Base-by-base conservation (phyloP, 129 eudicot genomes). In the Erigeron canadensis region DNA sequence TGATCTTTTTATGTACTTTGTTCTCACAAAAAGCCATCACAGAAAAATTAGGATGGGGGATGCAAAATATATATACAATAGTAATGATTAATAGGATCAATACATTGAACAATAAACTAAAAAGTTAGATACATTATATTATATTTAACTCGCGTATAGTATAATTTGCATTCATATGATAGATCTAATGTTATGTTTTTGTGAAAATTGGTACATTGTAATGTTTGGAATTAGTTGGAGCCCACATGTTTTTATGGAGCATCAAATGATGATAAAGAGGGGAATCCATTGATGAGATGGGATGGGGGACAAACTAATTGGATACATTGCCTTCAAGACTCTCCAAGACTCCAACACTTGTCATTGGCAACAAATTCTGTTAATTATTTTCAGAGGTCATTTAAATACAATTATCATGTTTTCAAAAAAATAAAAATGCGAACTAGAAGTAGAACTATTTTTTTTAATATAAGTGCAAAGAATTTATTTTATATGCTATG, bases 241-340 rank as follows among this genome's bases (percentile, higher is more conserved):
- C 53, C 54, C 70, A 65, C 70, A 65, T 65, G 70, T 65, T 9
- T 41, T 16, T 44, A 65, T 65, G 65, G 16, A 60, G 65, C 41
- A 60, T 60, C 65, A 60, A 60, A 28, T 60, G 44, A 34, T 60
- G 38, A 70, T 53, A 17, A 38, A 69, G 75, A 18, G 65, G 40
- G 65, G 67, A 39, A 62, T 38, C 46, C 40, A 53, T 69, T 69
- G 64, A 69, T 69, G 63, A n/a, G 23, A 51, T 53, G 40, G 28
- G 6, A 39, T 37, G 7, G 74, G 74, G 64, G 65, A 53, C 46
- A 42, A 54, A 16, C 28, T 62, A 39, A 40, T 63, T 63, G 16
- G 48, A 55, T 42, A 37, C 21, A 21, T 41, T 63, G 16, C 70
- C 54, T 43, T 42, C 58, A 53, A 53, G 58, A 5, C 51, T 58